Evolutionary conservation across 2,329 filamentous ascomycete species (phyloP).

Genomic region (Scedosporium apiospermum): DNA sequence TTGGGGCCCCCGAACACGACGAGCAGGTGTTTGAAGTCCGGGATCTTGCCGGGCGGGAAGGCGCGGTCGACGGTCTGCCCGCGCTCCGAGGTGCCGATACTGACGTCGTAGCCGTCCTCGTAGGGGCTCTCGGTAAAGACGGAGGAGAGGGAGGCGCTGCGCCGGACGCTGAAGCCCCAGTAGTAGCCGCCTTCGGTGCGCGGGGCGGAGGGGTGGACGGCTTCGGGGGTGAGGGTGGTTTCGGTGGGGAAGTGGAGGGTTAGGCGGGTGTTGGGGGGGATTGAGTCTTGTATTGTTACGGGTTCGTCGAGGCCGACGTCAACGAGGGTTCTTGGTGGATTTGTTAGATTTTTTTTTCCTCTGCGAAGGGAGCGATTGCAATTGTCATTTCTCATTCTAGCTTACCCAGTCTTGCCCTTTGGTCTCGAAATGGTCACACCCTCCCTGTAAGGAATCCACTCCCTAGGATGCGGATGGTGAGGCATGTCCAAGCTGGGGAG

Average conservation of each 20-base stretch:
- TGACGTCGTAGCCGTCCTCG: constrained; percentile 71
- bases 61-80: constrained; percentile 42
- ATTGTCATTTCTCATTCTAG: not conserved
- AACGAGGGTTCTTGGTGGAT: constrained; percentile 37
- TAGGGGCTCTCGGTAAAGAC: constrained; percentile 71
- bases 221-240: constrained; percentile 39
- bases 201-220: constrained; percentile 59
- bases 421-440: constrained; percentile 50
- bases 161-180: constrained; percentile 72
- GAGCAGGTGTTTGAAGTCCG: constrained; percentile 59
- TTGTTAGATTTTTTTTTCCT: not conserved
- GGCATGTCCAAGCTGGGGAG: constrained; percentile 77
- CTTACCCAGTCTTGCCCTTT: constrained; percentile 25
- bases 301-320: constrained; percentile 48
- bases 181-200: constrained; percentile 72
- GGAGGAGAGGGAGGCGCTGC: constrained; percentile 53
- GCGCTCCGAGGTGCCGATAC: constrained; percentile 75
- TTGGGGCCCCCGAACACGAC: constrained; percentile 74
- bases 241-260: constrained; percentile 56
- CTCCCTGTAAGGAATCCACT: constrained; percentile 74
- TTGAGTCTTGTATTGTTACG: constrained; percentile 45
- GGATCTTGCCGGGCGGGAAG: constrained; percentile 23
- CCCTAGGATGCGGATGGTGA: constrained; percentile 65
- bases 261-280: constrained; percentile 63
- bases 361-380: not conserved